Evolutionary conservation across 345 rosid genomes (phyloP), one percentile per base, ranked within the genome.

Genomic region (Excoecaria agallocha): DNA sequence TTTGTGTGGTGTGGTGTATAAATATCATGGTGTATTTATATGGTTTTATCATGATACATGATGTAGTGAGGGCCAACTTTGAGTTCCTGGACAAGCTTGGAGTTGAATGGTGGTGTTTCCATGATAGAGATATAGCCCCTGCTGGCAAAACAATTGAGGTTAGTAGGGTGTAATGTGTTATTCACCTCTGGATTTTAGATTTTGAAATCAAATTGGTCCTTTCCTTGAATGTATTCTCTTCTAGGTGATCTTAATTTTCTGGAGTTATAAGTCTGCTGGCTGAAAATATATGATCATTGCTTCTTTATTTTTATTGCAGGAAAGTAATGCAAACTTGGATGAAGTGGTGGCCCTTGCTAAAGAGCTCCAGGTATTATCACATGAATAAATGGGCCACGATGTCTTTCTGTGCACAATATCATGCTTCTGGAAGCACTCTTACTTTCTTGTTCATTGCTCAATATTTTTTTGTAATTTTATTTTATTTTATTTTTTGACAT

Each of bases 81-180:
- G 99, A 95, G 90, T 91, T 95, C 78, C 73, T 93, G 68, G 83
- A 88, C 81, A 95, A 93, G 84, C 90, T 95, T 74, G 99, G 99
- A 75, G 93, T 95, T 84, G 96, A 93, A 63, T 59, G 81, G 73
- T 93, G 99, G 99, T 93, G 98, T 81, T 95, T 95, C 82, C 99
- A 95, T 74, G 99, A 95, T 77, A 90, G 98, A 73, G 98, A 95
- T 82, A 90, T 95, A 15, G 97, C 99, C 43, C 98, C 98, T 24
- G 93, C 91, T 70, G 98, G 90, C 37, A 78, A 73, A 74, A 89
- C 93, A 41, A 84, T 95, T 51, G 84, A 91, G 94, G 98, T 91
- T 56, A 81, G 76, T 75, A 2, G n/a, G 38, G 55, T 69, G 41
- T 49, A 71, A 41, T 0, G 10, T 11, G 52, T 35, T 17, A 2